Evolutionary conservation across 768 basidiomycete species (phyloP).

Genomic region (Sarcodon sp.): DNA sequence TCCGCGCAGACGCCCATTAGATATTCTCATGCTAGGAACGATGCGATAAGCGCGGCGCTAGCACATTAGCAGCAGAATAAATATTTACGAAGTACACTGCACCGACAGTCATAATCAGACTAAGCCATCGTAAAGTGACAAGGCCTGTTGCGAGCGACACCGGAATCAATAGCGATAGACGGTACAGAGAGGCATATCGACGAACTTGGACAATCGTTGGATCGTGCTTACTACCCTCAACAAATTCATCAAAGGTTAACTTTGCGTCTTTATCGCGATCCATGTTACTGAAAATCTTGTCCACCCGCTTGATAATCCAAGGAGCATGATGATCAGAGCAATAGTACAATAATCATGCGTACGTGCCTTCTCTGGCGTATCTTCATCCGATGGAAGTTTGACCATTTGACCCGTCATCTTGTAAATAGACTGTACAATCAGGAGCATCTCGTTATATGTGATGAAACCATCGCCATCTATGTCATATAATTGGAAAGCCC

Average conservation of each 20-base stretch:
- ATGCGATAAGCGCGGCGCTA: slow-evolving; percentile 1
- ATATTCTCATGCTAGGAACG: slow-evolving; percentile 2
- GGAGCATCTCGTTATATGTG: slow-evolving; percentile 98
- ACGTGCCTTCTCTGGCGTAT: slow-evolving; percentile 95
- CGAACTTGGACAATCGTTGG: slow-evolving; percentile 95
- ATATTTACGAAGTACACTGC: too few relatives aligned
- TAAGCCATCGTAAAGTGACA: slow-evolving; percentile 91
- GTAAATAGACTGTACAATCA: slow-evolving; percentile 96
- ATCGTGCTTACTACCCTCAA: slow-evolving; percentile 96
- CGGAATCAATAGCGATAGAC: slow-evolving; percentile 2
- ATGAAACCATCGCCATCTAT: slow-evolving; percentile 98
- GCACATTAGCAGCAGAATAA: too few relatives aligned
- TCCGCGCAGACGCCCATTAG: not conserved
- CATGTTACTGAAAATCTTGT: slow-evolving; percentile 98
- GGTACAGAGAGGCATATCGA: not conserved
- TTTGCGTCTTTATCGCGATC: slow-evolving; percentile 90
- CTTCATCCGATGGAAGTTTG: slow-evolving; percentile 93
- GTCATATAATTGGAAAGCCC: slow-evolving; percentile 99
- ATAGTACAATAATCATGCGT: not conserved
- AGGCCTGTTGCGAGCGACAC: slow-evolving; percentile 38
- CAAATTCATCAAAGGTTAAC: slow-evolving; percentile 93
- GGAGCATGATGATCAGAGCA: not conserved
- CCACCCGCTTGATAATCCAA: slow-evolving; percentile 57
- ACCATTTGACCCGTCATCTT: slow-evolving; percentile 99
- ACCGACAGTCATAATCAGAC: slow-evolving; percentile 32